A percentile compares a stretch with the other conserved stretches of the same genome.
phyloP scores from a whole-genome alignment of 495 filamentous ascomycete genomes.

The Darksidea phi region DNA sequence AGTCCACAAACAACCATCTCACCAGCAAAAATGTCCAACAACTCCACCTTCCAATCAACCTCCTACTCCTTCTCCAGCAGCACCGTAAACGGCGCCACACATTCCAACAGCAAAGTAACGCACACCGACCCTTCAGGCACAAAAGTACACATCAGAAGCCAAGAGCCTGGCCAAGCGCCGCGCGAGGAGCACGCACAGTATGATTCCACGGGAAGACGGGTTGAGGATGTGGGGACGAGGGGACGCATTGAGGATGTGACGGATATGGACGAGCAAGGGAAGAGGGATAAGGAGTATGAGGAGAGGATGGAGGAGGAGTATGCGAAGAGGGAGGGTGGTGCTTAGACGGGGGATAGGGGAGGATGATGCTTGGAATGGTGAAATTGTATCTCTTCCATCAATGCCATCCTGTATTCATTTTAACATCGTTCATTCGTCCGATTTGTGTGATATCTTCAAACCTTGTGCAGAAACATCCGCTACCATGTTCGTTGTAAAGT shows the following conservation, averaged over 20 bases:
- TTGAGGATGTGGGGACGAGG: conserved; percentile 1
- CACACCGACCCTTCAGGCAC: conserved; percentile 21
- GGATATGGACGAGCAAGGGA: conserved; percentile 20
- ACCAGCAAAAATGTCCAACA: conserved; percentile 1
- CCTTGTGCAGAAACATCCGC: no score
- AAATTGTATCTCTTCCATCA: no score
- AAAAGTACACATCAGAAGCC: conserved; percentile 11
- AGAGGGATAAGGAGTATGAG: conserved; percentile 17
- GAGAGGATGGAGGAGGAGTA: conserved; percentile 32
- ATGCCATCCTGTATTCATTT: no score
- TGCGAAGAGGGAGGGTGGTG: conserved; percentile 32
- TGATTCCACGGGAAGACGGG: conserved; percentile 5
- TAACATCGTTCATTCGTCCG: no score
- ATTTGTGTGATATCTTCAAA: no score
- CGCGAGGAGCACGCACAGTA: conserved; percentile 17
- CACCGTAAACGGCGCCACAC: conserved; percentile 2
- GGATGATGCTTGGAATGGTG: no score
- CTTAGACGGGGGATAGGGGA: conserved; percentile 16
- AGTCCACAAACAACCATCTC: background rate
- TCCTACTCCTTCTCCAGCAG: conserved; percentile 4
- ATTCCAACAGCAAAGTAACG: conserved; percentile 9
- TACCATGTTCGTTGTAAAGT: no score
- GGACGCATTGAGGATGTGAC: conserved; percentile 31
- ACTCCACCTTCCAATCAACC: conserved; percentile 14
- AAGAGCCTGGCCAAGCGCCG: conserved; percentile 19